Evolutionary conservation across 2,329 filamentous ascomycete species (phyloP).

Genomic region (Epichloe glyceriae): DNA sequence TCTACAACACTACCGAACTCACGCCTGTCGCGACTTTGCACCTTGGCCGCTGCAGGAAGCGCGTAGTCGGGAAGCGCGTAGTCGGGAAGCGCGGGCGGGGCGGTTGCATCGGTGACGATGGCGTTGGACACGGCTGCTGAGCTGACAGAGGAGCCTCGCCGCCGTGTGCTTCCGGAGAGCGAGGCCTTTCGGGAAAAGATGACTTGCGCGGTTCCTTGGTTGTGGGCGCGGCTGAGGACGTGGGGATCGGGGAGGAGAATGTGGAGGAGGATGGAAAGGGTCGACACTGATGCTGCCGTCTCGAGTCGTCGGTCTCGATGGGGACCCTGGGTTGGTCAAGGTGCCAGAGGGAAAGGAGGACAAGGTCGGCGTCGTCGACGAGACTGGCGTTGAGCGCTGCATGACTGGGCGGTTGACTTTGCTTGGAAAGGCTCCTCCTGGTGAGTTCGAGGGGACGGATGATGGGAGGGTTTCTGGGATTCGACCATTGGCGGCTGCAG

Average conservation of each 20-base stretch:
- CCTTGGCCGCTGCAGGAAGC: constrained; percentile 34
- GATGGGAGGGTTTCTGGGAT: too few relatives aligned
- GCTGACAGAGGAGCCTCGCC: constrained; percentile 23
- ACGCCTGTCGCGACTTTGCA: constrained; percentile 16
- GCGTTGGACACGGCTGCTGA: constrained; percentile 23
- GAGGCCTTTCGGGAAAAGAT: constrained; percentile 42
- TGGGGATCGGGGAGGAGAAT: constrained; percentile 9
- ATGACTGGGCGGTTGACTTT: background rate
- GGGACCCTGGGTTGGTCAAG: constrained; percentile 13
- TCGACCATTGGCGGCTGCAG: too few relatives aligned
- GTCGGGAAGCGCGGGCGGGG: constrained; percentile 40
- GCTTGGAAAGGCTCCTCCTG: background rate
- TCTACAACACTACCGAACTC: constrained; percentile 3
- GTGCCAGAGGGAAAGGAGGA: constrained; percentile 21
- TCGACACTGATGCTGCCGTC: constrained; percentile 15
- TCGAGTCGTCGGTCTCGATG: constrained; percentile 23
- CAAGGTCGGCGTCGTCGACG: constrained; percentile 21
- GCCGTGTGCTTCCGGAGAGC: constrained; percentile 33
- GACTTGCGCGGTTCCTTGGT: constrained; percentile 32
- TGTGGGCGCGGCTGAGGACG: background rate
- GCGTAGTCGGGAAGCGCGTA: constrained; percentile 43
- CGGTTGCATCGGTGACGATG: constrained; percentile 31
- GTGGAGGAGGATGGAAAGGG: constrained; percentile 10
- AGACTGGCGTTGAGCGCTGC: constrained; percentile 6
- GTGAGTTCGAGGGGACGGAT: too few relatives aligned